Base-by-base conservation (phyloP, 345 rosid genomes). In the Eucalyptus leucophloia region DNA sequence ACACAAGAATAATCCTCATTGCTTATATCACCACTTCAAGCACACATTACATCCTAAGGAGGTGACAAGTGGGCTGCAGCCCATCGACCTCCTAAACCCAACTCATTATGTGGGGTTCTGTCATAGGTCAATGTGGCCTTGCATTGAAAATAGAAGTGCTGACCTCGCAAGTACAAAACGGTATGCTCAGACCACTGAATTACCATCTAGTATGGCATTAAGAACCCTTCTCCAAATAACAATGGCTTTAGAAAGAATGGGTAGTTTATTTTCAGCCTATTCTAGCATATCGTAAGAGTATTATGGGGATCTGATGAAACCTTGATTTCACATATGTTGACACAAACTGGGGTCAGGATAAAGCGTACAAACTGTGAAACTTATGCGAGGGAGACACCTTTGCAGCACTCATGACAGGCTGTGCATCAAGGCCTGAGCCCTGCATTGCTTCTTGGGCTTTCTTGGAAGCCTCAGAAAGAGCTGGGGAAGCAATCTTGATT, bases 361-460 rank as follows among this genome's bases (percentile, higher is more conserved):
- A 45, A n/a, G 51, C 16, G 15, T 26, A 13, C 37, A 54, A 56
- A 15, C 37, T 58, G 50, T 32, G 9, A 47, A 88, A 62, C 40
- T 34, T 30, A 49, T 62, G 54, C 56, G 13, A 62, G 56, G 45
- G 14, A 44, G 49, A 54, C 56, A 97, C 99, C 99, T 98, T 98
- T 50, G 98, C 98, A 92, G 96, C 99, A 90, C 77, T 90, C 62
- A 90, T 62, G 89, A 96, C 98, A 19, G 99, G 95, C 88, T 96
- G 93, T 17, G 97, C 82, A 89, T 98, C 97, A 91, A 98, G 42
- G 89, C 99, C 99, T 65, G 97, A 87, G 93, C 95, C 93, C 90
- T 97, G 96, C 94, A 98, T 92, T 72, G 97, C 98, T 90, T 98
- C 99, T 91, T 95, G 96, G 49, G 98, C 99, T 92, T 95, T 96